These are phyloP conservation scores for Leccinum pellstonianum DNA, from an alignment of 768 basidiomycete genomes.

Conservation along the genomic window DNA sequence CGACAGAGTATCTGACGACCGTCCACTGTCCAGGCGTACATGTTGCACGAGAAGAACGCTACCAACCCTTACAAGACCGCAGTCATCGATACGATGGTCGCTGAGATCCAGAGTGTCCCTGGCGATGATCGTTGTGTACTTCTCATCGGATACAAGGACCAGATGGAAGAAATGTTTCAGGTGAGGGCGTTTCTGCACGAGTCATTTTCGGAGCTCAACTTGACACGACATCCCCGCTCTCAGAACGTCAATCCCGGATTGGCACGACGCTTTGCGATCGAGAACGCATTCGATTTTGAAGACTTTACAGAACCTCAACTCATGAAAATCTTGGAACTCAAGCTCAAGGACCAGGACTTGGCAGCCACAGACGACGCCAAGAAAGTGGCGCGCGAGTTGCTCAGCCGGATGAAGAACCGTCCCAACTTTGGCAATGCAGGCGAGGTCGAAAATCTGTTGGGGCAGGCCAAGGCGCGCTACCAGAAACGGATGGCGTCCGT, in stretches of 20 bases:
- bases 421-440: conserved; percentile 70
- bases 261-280: conserved; percentile 64
- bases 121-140: conserved; percentile 73
- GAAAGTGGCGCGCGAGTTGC: conserved; percentile 50
- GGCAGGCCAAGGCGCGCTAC: conserved; percentile 49
- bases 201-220: background rate
- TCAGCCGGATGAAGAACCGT: conserved; percentile 37
- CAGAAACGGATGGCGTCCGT: conserved; percentile 38
- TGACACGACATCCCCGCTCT: background rate
- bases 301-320: conserved; percentile 61
- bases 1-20: background rate
- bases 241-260: conserved; percentile 75
- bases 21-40: conserved; percentile 55
- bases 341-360: conserved; percentile 58
- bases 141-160: conserved; percentile 60
- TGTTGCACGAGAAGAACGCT: conserved; percentile 49
- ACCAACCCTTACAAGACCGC: conserved; percentile 60
- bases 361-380: conserved; percentile 58
- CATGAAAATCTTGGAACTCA: conserved; percentile 49
- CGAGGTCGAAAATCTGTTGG: conserved; percentile 63
- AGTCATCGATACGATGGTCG: conserved; percentile 74
- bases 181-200: conserved; percentile 32
- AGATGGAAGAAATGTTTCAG: conserved; percentile 76
- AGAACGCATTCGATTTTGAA: conserved; percentile 65
- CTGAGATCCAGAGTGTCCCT: conserved; percentile 67